A percentile compares a stretch with the other conserved stretches of the same genome.
Evolutionary conservation across 2,329 filamentous ascomycete species (phyloP).

Genomic region (Cytospora mali): DNA sequence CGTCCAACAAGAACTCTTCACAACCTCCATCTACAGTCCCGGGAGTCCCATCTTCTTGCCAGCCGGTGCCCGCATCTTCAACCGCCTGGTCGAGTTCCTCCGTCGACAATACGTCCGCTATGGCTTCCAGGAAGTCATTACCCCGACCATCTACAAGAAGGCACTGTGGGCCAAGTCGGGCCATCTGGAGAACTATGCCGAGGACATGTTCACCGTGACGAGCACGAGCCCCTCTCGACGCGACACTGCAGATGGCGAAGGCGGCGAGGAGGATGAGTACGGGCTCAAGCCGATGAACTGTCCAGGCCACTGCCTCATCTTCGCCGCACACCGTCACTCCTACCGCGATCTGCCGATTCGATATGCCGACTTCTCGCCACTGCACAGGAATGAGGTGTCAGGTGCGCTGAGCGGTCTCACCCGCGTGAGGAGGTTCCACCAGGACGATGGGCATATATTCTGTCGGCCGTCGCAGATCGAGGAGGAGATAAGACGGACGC

Average conservation of each 20-base stretch:
- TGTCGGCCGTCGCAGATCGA: conserved; percentile 77
- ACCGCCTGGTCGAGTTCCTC: conserved; percentile 79
- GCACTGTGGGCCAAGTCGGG: conserved; percentile 84
- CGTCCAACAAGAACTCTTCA: conserved; percentile 74
- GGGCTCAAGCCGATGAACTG: conserved; percentile 94
- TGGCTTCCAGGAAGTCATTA: conserved; percentile 86
- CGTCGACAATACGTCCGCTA: conserved; percentile 82
- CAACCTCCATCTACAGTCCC: conserved; percentile 76
- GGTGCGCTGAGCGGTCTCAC: conserved; percentile 81
- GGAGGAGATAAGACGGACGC: conserved; percentile 71
- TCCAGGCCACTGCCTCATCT: conserved; percentile 84
- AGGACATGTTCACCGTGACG: conserved; percentile 87
- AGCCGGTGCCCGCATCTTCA: conserved; percentile 80
- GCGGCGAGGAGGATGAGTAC: conserved; percentile 65
- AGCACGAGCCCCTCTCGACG: conserved; percentile 51
- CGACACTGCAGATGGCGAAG: conserved; percentile 31
- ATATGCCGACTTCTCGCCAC: conserved; percentile 82
- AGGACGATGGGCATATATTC: conserved; percentile 91
- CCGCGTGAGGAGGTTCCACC: conserved; percentile 82
- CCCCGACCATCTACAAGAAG: conserved; percentile 88
- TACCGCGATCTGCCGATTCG: conserved; percentile 82
- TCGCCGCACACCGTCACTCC: conserved; percentile 71
- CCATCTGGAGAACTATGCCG: conserved; percentile 85
- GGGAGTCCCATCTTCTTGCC: conserved; percentile 85
- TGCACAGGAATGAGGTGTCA: conserved; percentile 86